Base-by-base conservation (phyloP, 1,284 basidiomycete genomes). In the Tilletiaria anomala region DNA sequence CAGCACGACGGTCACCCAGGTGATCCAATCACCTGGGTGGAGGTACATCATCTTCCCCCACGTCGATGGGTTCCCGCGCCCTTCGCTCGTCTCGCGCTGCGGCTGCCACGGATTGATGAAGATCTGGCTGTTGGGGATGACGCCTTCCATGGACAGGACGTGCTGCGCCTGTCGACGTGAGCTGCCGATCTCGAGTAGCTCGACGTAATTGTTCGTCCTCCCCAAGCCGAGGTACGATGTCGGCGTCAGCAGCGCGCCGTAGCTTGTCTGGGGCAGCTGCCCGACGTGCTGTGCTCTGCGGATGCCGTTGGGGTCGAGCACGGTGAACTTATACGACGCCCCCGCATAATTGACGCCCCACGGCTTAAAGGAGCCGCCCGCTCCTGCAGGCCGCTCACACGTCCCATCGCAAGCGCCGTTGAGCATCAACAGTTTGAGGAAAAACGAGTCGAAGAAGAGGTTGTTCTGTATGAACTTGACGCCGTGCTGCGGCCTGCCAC, bases 191-290 rank as follows among this genome's bases (percentile, higher is more conserved):
- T 53, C 59, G 41, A 72, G 56, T 34, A 68, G 68, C 57, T 99
- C 93, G 59, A 99, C 86, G 70, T 99, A 99, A 68, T 99, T 99
- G 71, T 99, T 99, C n/a, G 91, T 97, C 33, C 93, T 77, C 0
- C 93, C 93, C 2, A 99, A 78, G 1, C 93, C 93, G 61, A 97
- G 86, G 74, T 89, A 94, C 2, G 85, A 78, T 62, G 94, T 94
- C 0, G 93, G 91, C 1, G 85, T 82, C 38, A 80, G 76, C 8
- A 97, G 76, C 6, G 88, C 73, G 38, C 91, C 82, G 61, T 96
- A 96, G 0, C 80, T 77, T 1, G 85, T 85, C 65, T 93, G 88
- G 2, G 91, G 80, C 4, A 94, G 76, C 68, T 99, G 93, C 1
- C 79, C 80, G 21, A 91, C 87, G 73, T 88, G 84, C 26, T 89